These are phyloP conservation scores for Turnera subulata DNA, from an alignment of 345 rosid species.

Conservation along the genomic window DNA sequence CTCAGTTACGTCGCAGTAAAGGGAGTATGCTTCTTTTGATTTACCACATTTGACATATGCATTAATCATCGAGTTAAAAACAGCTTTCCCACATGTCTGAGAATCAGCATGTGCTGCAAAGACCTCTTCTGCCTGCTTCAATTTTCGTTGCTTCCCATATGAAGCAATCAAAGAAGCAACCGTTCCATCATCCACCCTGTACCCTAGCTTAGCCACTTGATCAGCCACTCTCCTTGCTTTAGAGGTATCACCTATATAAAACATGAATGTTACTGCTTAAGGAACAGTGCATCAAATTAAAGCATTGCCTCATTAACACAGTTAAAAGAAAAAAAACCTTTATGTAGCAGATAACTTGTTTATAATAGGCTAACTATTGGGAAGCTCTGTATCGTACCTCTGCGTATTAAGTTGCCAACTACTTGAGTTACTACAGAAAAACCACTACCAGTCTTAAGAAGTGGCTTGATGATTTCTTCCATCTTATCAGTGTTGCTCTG, in stretches of 20 bases:
- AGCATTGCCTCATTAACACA: not conserved
- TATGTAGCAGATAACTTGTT: not conserved
- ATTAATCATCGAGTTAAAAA: conserved; percentile 58
- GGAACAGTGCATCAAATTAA: not conserved
- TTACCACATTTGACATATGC: conserved; percentile 58
- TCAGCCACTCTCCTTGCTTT: conserved; percentile 41
- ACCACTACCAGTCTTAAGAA: conserved; percentile 48
- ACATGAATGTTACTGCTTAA: conserved; percentile 12
- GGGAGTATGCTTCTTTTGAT: conserved; percentile 51
- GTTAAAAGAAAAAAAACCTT: not conserved
- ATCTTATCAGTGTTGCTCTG: conserved; percentile 29
- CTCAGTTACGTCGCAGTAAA: conserved; percentile 46
- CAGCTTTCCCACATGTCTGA: conserved; percentile 33
- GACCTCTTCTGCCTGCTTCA: conserved; percentile 49
- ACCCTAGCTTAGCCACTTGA: conserved; percentile 41
- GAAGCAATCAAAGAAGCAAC: conserved; percentile 47
- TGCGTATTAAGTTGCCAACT: conserved; percentile 43
- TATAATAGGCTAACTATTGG: not conserved
- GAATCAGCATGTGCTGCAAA: conserved; percentile 44
- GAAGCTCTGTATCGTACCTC: conserved; percentile 34
- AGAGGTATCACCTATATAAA: conserved; percentile 45
- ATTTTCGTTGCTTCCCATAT: conserved; percentile 50
- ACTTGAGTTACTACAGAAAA: conserved; percentile 45
- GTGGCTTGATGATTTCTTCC: conserved; percentile 43
- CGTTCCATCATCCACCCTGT: conserved; percentile 45